Conservation (phyloP, 2,329 filamentous ascomycete species). For the Pseudogymnoascus sp. region DNA sequence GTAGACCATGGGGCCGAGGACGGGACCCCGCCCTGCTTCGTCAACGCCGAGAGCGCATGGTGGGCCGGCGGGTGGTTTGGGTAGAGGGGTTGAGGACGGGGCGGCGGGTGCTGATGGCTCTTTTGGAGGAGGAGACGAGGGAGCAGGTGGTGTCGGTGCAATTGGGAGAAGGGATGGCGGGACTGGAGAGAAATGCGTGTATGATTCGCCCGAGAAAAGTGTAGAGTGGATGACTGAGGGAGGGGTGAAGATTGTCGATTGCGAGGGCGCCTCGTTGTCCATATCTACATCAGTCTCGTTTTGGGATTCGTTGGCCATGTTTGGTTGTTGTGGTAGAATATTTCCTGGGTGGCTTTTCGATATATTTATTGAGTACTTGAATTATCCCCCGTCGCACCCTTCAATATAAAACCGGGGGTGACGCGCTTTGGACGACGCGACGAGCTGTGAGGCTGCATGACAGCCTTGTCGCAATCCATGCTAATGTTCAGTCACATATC, state of each 20-base stretch:
- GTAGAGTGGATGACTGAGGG: slow-evolving; percentile 55
- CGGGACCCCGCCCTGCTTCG: slow-evolving; percentile 87
- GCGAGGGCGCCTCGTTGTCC: slow-evolving; percentile 28
- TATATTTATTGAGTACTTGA: not conserved
- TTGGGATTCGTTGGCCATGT: slow-evolving; percentile 30
- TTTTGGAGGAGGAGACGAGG: slow-evolving; percentile 14
- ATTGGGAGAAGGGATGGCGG: slow-evolving; percentile 49
- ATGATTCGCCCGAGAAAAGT: slow-evolving; percentile 58
- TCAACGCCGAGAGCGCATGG: slow-evolving; percentile 82
- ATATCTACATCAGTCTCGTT: slow-evolving; percentile 23
- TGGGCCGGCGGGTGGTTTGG: slow-evolving; percentile 28
- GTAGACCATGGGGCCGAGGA: slow-evolving; percentile 77
- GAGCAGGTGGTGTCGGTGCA: slow-evolving; percentile 14
- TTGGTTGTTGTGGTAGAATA: not conserved
- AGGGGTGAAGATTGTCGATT: slow-evolving; percentile 47
- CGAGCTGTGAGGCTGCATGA: not conserved
- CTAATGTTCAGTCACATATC: not conserved
- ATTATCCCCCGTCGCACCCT: not conserved
- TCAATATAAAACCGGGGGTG: slow-evolving; percentile 1
- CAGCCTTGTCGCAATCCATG: not conserved
- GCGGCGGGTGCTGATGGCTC: slow-evolving; percentile 27
- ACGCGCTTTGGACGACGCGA: slow-evolving; percentile 11
- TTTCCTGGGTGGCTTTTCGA: not conserved
- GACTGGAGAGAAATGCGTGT: slow-evolving; percentile 63
- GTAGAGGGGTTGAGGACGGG: slow-evolving; percentile 13